These are phyloP conservation scores for Talaromyces sp. DNA, from an alignment of 2,329 filamentous ascomycete species.

Conservation along the genomic window DNA sequence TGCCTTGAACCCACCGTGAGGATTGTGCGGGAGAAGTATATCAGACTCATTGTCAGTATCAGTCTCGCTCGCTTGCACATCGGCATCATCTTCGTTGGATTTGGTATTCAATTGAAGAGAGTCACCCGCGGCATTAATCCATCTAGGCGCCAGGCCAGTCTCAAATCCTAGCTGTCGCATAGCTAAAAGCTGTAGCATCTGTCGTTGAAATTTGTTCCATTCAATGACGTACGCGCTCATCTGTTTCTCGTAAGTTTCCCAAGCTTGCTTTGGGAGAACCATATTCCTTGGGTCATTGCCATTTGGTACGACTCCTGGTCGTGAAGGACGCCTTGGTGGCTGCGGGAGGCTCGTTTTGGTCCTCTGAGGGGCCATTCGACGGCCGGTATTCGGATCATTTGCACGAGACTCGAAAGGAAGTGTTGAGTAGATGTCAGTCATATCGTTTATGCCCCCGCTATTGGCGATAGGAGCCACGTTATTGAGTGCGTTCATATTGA, in stretches of 20 bases:
- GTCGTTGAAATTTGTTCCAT: slow-evolving; percentile 55
- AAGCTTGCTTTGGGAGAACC: slow-evolving; percentile 46
- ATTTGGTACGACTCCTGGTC: slow-evolving; percentile 26
- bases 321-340: slow-evolving; percentile 50
- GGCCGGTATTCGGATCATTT: slow-evolving; percentile 41
- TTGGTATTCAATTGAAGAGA: slow-evolving; percentile 32
- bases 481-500: slow-evolving; percentile 51
- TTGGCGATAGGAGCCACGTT: slow-evolving; percentile 51
- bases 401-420: slow-evolving; percentile 60
- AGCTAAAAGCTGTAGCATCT: slow-evolving; percentile 56
- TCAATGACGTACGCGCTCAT: slow-evolving; percentile 56
- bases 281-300: slow-evolving; percentile 31
- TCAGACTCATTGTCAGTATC: slow-evolving; percentile 29
- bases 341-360: slow-evolving; percentile 48
- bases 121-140: slow-evolving; percentile 54
- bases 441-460: slow-evolving; percentile 49
- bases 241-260: slow-evolving; percentile 50
- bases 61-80: slow-evolving; percentile 21
- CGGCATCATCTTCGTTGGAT: slow-evolving; percentile 9
- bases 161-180: slow-evolving; percentile 49
- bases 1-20: slow-evolving; percentile 42
- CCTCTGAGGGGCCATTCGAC: slow-evolving; percentile 33
- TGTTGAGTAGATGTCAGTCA: slow-evolving; percentile 52
- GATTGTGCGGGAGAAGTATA: slow-evolving; percentile 28
- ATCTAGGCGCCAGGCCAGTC: slow-evolving; percentile 45